A percentile compares a stretch with the other conserved stretches of the same genome.
These are phyloP conservation scores for Ziziphus jujuba DNA, from an alignment of 306 rosid genomes.

Conservation along the genomic window DNA sequence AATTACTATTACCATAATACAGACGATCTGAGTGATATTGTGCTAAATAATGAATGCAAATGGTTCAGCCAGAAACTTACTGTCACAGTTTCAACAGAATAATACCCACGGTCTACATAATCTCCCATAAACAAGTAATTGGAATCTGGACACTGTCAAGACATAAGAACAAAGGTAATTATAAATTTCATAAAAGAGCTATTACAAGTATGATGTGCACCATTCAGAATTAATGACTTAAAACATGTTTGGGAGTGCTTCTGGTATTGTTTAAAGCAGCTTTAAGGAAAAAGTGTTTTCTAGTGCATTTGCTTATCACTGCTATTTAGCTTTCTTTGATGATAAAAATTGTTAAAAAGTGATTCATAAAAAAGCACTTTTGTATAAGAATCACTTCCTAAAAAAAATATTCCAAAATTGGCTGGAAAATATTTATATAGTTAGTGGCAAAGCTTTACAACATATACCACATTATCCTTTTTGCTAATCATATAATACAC, in stretches of 20 bases:
- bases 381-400: not conserved
- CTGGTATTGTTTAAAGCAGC: no score
- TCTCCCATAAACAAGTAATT: slow-evolving; percentile 96
- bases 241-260: no score
- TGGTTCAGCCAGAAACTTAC: slow-evolving; percentile 41
- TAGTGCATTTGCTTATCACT: no score
- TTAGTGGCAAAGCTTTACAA: no score
- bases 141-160: slow-evolving; percentile 88
- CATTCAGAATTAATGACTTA: no score
- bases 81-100: slow-evolving; percentile 91
- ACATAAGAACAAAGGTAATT: slow-evolving; percentile 15
- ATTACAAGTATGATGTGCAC: no score
- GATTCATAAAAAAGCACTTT: slow-evolving; percentile 27
- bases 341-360: not conserved
- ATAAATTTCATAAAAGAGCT: slow-evolving; percentile 23
- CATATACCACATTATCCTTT: slow-evolving; percentile 17
- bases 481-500: slow-evolving; percentile 21
- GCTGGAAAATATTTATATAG: no score
- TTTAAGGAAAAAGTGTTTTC: no score
- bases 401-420: no score
- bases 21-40: no score
- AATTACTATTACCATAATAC: no score
- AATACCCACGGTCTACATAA: slow-evolving; percentile 95
- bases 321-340: not conserved
- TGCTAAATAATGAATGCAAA: not conserved